phyloP scores from a whole-genome alignment of 75 land plant genomes.

The Sequoiadendron giganteum region DNA sequence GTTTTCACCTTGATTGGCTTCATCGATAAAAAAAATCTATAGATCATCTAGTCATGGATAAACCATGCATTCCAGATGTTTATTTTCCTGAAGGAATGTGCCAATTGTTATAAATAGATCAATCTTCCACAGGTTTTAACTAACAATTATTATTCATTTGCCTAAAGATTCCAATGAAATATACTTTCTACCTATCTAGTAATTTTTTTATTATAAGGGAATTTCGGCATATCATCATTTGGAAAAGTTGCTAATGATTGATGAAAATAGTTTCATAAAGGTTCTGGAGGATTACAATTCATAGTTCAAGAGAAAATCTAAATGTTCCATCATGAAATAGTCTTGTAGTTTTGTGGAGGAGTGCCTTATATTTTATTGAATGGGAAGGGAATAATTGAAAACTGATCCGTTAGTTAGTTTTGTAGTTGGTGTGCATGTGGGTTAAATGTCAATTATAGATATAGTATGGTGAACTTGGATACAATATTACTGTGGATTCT shows the following conservation, averaged over 20 bases:
- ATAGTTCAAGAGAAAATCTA: no score
- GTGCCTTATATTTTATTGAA: not conserved
- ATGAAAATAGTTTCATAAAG: not conserved
- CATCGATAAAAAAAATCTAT: not conserved
- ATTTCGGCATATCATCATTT: not conserved
- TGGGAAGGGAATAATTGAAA: not conserved
- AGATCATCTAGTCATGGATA: not conserved
- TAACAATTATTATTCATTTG: not conserved
- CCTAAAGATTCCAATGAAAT: not conserved
- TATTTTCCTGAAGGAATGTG: not conserved
- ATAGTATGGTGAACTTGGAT: not conserved
- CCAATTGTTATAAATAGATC: no score
- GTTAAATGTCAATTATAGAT: not conserved
- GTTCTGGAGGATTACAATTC: no score
- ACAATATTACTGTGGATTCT: not conserved
- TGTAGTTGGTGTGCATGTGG: not conserved
- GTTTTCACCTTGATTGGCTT: not conserved
- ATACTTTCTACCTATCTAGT: not conserved
- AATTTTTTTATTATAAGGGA: not conserved
- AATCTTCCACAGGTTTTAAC: not conserved
- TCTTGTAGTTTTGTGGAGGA: no score
- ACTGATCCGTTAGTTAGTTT: not conserved
- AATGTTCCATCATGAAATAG: no score
- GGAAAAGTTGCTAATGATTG: not conserved
- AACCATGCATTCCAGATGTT: not conserved